Base-by-base conservation (phyloP, 345 rosid genomes). In the Gossypium rotundifolium region DNA sequence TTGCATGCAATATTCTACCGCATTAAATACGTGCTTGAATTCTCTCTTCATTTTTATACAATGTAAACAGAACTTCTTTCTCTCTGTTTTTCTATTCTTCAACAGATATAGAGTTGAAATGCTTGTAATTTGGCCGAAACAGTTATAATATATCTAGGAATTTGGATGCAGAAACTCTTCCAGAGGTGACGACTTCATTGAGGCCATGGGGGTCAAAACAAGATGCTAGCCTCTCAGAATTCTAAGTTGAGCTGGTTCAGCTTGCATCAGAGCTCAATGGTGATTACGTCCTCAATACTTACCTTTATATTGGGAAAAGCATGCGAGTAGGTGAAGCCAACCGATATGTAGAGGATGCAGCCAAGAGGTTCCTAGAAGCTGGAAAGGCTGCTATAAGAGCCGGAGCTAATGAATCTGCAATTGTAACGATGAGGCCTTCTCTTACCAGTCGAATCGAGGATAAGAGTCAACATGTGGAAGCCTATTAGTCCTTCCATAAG, bases 261-360 rank as follows among this genome's bases (percentile, higher is more conserved):
- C 98, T 96, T 8, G 99, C 99, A 0, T 90, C 98, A 22, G 98
- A 96, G 78, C 94, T 96, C 12, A 89, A 90, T 11, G 99, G 99
- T 0, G 99, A 96, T 76, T 80, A 93, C 59, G 87, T 96, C 40
- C 82, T 96, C 74, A 89, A 76, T 55, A 82, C 90, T 49, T 96
- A 96, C 83, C 99, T 98, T 7, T 60, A 91, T 80, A 86, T 91
- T 42, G 99, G 99, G 74, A 85, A 84, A 79, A 85, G 80, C 84
- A 91, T 96, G 99, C 91, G 87, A 0, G 99, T 91, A 10, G 86
- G 86, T 2, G 88, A 88, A 84, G 99, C 90, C 79, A 93, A 93
- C 83, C 80, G 79, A 63, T 96, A 96, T 11, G 98, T 91, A 0
- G 95, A 96, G 78, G 90, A 91, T 38, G 90, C 99, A n/a, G 92